Evolutionary conservation across 176 grass and related monocot species (phyloP).

Genomic region (Triticum urartu): DNA sequence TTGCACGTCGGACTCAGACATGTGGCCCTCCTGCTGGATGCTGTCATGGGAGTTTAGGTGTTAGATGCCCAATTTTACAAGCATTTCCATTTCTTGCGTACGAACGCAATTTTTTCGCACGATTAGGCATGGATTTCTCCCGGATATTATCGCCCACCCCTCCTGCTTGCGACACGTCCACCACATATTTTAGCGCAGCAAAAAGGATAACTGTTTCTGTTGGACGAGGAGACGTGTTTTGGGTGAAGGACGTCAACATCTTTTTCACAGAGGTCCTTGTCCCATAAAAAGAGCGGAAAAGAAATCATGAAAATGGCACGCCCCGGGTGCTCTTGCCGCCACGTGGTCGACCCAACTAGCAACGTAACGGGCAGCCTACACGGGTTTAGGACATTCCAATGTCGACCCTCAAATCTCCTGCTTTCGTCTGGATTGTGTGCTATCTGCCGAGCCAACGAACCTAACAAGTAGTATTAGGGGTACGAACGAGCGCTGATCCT

Average conservation of each 20-base stretch:
- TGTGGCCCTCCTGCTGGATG: neutral
- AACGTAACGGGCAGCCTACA: no score
- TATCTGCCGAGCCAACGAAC: no score
- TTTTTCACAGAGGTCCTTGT: neutral
- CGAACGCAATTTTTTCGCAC: neutral
- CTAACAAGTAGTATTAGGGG: no score
- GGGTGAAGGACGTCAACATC: neutral
- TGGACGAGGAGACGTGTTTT: neutral
- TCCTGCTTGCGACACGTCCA: neutral
- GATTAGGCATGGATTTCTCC: no score
- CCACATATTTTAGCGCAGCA: neutral
- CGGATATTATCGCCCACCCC: neutral
- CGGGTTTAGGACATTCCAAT: no score
- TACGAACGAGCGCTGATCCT: no score
- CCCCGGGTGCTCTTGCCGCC: neutral
- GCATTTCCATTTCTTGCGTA: neutral
- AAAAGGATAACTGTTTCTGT: neutral
- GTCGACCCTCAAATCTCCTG: no score
- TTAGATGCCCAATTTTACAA: neutral
- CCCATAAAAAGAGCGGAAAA: neutral
- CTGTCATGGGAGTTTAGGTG: neutral
- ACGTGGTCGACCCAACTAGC: neutral
- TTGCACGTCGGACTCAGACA: slow-evolving; percentile 9
- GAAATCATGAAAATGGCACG: slow-evolving; percentile 29
- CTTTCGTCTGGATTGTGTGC: no score